Base-by-base conservation (phyloP, 352 stramenopile genomes). In the Phytophthora ohioensis region DNA sequence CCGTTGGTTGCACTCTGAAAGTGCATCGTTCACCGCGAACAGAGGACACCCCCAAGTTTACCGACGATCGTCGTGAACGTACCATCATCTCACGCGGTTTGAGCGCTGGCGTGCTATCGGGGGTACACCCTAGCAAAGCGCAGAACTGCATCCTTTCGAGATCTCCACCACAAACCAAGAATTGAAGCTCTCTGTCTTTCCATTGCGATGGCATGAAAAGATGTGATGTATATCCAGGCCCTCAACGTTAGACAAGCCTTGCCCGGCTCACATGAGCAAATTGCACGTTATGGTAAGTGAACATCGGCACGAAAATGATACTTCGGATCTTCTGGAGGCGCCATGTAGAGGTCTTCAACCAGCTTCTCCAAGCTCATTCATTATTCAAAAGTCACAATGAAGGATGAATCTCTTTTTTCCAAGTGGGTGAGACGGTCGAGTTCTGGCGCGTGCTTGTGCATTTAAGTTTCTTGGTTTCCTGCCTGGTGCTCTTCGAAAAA, bases 211-310 rank as follows among this genome's bases (percentile, higher is more conserved):
- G 5, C 17, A 27, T 43, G 17, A 36, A 48, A 34, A 27, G 21
- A 48, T 6, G 41, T 21, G 41, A 46, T 27, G 21, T 27, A 27
- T 27, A 27, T 27, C 21, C 21, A 27, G 21, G 21, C 21, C 21
- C 21, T 27, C 21, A 27, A 27, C 21, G 48, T 36, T 13, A 54
- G 39, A 31, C 2, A n/a, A 48, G 21, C 5, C 21, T 48, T 21
- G 52, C 43, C 45, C 34, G 43, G 34, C 57, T 64, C 57, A 64
- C 21, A 30, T 39, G 35, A 59, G 41, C 52, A 17, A 38, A 38
- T 59, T 35, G 52, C 52, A 48, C 53, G 3, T n/a, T 11, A 53
- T 7, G 46, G 35, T 31, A 38, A 8, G 21, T 53, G 27, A 15
- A 31, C 21, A 27, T 27, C 21, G 21, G 21, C 21, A 27, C 21